Evolutionary conservation across 2,329 filamentous ascomycete species (phyloP).

Genomic region (Fusarium sp.): DNA sequence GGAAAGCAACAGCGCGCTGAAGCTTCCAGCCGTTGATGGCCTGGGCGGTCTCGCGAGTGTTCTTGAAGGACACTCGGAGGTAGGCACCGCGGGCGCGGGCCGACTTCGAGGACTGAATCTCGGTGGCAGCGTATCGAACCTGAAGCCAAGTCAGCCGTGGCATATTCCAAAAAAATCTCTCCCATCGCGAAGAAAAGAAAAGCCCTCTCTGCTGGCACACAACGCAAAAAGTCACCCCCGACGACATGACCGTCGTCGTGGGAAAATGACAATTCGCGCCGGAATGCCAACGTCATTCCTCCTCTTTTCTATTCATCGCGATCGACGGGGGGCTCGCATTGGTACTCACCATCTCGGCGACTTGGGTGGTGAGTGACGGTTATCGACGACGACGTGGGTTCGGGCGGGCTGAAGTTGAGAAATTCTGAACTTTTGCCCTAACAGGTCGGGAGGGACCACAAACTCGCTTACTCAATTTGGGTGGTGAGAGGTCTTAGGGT

Average conservation of each 20-base stretch:
- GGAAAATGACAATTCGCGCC: constrained; percentile 13
- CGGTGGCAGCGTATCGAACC: constrained; percentile 96
- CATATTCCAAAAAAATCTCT: constrained; percentile 20
- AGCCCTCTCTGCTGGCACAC: neutral
- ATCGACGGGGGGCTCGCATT: constrained; percentile 38
- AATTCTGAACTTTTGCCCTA: constrained; percentile 58
- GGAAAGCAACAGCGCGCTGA: constrained; percentile 91
- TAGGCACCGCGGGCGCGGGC: constrained; percentile 98
- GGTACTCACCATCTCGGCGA: constrained; percentile 65
- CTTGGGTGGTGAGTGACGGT: constrained; percentile 60
- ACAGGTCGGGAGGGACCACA: constrained; percentile 49
- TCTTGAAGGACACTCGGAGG: constrained; percentile 99
- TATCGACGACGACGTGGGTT: constrained; percentile 59
- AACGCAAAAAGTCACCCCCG: neutral
- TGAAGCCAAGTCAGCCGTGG: constrained; percentile 51
- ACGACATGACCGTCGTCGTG: neutral
- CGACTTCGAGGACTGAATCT: constrained; percentile 89
- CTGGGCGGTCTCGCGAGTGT: constrained; percentile 99
- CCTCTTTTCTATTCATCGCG: constrained; percentile 35
- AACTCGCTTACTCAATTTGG: constrained; percentile 56
- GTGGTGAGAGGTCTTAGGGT: constrained; percentile 50
- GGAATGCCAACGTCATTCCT: constrained; percentile 19
- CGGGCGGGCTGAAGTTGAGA: constrained; percentile 56
- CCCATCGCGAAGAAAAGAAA: constrained; percentile 8
- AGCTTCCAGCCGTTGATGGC: constrained; percentile 99